These are phyloP conservation scores for Pleurotus tuber-regium DNA, from an alignment of 768 basidiomycete genomes.

Conservation along the genomic window DNA sequence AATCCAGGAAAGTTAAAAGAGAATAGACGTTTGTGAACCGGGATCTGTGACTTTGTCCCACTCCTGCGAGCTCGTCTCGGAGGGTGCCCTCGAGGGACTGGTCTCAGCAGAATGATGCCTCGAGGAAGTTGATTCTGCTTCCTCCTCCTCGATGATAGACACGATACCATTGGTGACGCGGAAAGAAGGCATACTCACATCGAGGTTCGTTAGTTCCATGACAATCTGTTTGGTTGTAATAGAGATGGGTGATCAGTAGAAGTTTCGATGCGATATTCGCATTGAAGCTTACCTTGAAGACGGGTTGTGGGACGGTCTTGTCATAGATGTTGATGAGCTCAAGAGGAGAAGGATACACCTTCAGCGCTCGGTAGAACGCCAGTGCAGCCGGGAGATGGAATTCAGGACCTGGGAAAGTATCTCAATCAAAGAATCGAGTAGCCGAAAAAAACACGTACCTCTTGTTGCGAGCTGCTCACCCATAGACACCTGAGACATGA, in stretches of 20 bases:
- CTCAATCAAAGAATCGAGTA: slow-evolving; percentile 1
- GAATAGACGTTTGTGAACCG: slow-evolving; percentile 46
- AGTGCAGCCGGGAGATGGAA: slow-evolving; percentile 80
- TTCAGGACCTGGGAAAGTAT: slow-evolving; percentile 56
- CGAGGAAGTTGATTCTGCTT: slow-evolving; percentile 30
- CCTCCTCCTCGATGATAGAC: slow-evolving; percentile 44
- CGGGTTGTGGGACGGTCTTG: slow-evolving; percentile 77
- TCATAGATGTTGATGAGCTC: slow-evolving; percentile 96
- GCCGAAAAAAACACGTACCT: slow-evolving; percentile 48
- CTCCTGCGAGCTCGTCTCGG: slow-evolving; percentile 86
- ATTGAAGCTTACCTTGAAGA: slow-evolving; percentile 73
- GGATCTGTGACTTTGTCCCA: slow-evolving; percentile 88
- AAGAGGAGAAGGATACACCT: slow-evolving; percentile 91
- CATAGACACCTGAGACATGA: slow-evolving; percentile 84
- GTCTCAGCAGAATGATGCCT: slow-evolving; percentile 33
- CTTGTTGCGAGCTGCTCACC: slow-evolving; percentile 81
- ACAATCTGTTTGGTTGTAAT: slow-evolving; percentile 45
- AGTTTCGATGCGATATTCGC: too few relatives aligned
- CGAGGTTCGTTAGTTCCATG: slow-evolving; percentile 83
- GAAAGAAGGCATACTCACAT: slow-evolving; percentile 72
- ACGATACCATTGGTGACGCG: slow-evolving; percentile 17
- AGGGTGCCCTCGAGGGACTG: slow-evolving; percentile 68
- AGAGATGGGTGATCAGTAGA: background rate
- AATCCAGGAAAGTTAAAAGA: slow-evolving; percentile 6
- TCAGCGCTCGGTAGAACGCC: slow-evolving; percentile 89